Evolutionary conservation across 257 asterid genomes (phyloP), one percentile per base, ranked within the genome.

Genomic region (Plantago ovata): DNA sequence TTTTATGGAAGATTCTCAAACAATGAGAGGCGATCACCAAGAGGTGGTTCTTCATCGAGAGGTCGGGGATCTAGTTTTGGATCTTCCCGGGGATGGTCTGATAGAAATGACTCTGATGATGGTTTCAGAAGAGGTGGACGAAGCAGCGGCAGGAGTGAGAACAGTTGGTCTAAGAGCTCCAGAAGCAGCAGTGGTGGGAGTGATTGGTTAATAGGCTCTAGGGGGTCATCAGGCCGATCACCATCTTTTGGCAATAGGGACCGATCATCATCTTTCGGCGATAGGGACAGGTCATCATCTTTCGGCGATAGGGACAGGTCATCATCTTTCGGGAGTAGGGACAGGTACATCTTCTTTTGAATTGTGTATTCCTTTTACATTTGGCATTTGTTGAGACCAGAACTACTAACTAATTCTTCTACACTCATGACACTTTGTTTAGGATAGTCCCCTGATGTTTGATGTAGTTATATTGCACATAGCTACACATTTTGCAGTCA

Each of bases 171-270:
- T 46, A 60, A 20, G 19, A 61, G 38, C 71, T 53, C 87, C 2
- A 70, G 87, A 62, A 74, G 85, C 67, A 48, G 77, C 66, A 55
- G 61, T 15, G 73, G 89, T 56, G 81, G 79, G 38, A 81, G 91
- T 68, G 98, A 90, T 72, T 87, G 96, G 98, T 74, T 87, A 56
- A 81, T 81, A 49, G 53, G 72, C 58, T 91, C 84, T 56, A 78
- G 79, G 71, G 78, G 73, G 60, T 38, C 66, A 36, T 64, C 76
- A 58, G 64, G 81, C 43, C 64, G 85, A 18, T 64, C 94, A 40
- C 69, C 93, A 33, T 72, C 94, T 28, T 28, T 28, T 28, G 36
- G 36, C 4, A 8, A 28, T 28, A 28, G 36, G 36, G 65, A 77
- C 43, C 64, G 85, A 18, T 68, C 94, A 44, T 66, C 93, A 33